Base-by-base conservation (phyloP, 1,284 basidiomycete species). In the Ustilago cynodontis region DNA sequence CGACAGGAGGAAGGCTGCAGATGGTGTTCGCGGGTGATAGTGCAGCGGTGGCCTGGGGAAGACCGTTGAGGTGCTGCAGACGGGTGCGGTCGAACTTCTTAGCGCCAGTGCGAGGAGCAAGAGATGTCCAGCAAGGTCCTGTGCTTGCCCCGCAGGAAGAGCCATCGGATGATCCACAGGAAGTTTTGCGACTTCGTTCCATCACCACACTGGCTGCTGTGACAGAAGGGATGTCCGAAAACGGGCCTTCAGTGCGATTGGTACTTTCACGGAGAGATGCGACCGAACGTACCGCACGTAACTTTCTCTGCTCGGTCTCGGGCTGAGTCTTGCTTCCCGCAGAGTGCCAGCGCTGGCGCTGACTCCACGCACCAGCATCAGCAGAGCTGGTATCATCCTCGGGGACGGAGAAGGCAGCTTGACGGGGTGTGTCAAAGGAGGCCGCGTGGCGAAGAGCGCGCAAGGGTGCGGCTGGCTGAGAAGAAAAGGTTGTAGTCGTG, bases 21-120 rank as follows among this genome's bases (percentile, higher is more conserved):
- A 52, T 29, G 33, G 35, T 47, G 37, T 47, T 37, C 22, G 45
- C 39, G 1, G 54, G 14, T 18, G 58, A 37, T 16, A 43, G 24
- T 18, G 29, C 39, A 18, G 58, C n/a, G 16, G 26, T 31, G 33
- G 20, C 10, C 6, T 28, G 33, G 28, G 49, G 18, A n/a, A 52
- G 37, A 29, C 16, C 1, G 24, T 55, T 22, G 33, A 64, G 54
- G 22, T 64, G 54, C 3, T 57, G 61, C 8, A 33, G 3, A 7
- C 67, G 61, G 6, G 57, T 64, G 24, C 52, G 58, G 35, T 72
- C 70, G 52, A 53, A 67, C 24, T 55, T 64, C 45, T 64, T 67
- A 0, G 70, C 70, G 4, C 70, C 70, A 9, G 47, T 50, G 1
- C 70, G 60, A 6, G 70, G 70, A 9, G 60, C 61, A 0, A 72